A percentile compares a stretch with the other conserved stretches of the same genome.
Conservation (phyloP, 805 yeast species). For the Nakazawaea siamensis region DNA sequence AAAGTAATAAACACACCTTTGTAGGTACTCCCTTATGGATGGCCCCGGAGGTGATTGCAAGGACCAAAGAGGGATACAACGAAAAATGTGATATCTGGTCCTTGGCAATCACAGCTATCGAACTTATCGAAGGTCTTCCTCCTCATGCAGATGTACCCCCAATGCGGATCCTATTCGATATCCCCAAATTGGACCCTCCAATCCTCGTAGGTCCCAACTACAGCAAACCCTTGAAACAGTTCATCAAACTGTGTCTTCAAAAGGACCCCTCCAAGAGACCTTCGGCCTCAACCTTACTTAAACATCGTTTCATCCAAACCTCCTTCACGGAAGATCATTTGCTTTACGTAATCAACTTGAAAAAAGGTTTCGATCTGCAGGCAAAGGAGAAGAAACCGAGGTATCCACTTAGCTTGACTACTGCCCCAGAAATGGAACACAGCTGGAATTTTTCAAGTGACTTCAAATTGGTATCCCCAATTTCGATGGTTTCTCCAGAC, state of each 20-base stretch:
- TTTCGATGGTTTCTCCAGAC: too few species aligned
- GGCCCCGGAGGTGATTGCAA: conserved; percentile 92
- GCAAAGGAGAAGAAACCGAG: too few species aligned
- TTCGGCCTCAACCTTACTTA: conserved; percentile 45
- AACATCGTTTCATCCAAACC: too few species aligned
- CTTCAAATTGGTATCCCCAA: too few species aligned
- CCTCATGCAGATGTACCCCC: conserved; percentile 73
- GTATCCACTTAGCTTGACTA: too few species aligned
- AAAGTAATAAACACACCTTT: conserved; percentile 56
- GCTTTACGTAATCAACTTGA: too few species aligned
- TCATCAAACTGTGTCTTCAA: conserved; percentile 56
- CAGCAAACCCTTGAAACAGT: conserved; percentile 38
- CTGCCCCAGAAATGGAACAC: too few species aligned
- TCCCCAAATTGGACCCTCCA: conserved; percentile 65
- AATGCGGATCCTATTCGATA: conserved; percentile 62
- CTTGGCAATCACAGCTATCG: conserved; percentile 85
- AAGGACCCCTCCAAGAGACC: conserved; percentile 66
- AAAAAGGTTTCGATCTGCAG: too few species aligned
- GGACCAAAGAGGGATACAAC: conserved; percentile 49
- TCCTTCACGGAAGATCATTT: too few species aligned
- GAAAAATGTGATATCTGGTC: conserved; percentile 96
- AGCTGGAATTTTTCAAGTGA: too few species aligned
- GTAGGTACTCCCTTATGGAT: conserved; percentile 98
- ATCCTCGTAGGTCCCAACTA: conserved; percentile 32
- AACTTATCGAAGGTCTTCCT: conserved; percentile 73